Conservation (phyloP, 768 basidiomycete genomes). For the Chiua virens region DNA sequence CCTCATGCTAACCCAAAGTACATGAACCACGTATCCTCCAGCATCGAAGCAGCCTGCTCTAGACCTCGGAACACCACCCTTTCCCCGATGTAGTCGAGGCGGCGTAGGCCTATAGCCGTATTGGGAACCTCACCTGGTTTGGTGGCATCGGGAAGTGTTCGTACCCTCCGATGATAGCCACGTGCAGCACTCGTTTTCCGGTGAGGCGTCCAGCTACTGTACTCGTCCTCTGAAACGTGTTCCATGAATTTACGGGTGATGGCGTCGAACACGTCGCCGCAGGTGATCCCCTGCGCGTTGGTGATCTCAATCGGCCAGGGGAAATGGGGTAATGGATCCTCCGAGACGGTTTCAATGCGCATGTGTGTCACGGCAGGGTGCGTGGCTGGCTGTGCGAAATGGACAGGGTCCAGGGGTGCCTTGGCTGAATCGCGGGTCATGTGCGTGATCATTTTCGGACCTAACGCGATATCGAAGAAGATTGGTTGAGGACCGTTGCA, state of each 20-base stretch:
- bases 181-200: constrained; percentile 33
- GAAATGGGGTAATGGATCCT: constrained; percentile 47
- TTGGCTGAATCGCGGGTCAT: constrained; percentile 22
- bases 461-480: constrained; percentile 53
- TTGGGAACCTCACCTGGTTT: constrained; percentile 18
- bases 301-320: constrained; percentile 57
- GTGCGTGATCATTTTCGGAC: constrained; percentile 29
- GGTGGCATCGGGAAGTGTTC: constrained; percentile 19
- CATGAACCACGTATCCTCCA: constrained; percentile 38
- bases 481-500: constrained; percentile 42
- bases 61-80: constrained; percentile 52
- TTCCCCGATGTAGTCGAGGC: constrained; percentile 51
- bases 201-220: constrained; percentile 20
- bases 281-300: constrained; percentile 48
- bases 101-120: constrained; percentile 30
- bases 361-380: constrained; percentile 58
- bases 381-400: constrained; percentile 58
- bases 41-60: constrained; percentile 44
- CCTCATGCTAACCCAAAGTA: constrained; percentile 24
- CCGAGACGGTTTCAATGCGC: constrained; percentile 53
- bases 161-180: constrained; percentile 31
- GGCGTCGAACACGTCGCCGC: constrained; percentile 49
- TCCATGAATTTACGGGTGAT: constrained; percentile 45
- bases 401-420: constrained; percentile 35
- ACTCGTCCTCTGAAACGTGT: constrained; percentile 28